Evolutionary conservation across 2,329 filamentous ascomycete species (phyloP).

Genomic region (Trichoderma endophyticum): DNA sequence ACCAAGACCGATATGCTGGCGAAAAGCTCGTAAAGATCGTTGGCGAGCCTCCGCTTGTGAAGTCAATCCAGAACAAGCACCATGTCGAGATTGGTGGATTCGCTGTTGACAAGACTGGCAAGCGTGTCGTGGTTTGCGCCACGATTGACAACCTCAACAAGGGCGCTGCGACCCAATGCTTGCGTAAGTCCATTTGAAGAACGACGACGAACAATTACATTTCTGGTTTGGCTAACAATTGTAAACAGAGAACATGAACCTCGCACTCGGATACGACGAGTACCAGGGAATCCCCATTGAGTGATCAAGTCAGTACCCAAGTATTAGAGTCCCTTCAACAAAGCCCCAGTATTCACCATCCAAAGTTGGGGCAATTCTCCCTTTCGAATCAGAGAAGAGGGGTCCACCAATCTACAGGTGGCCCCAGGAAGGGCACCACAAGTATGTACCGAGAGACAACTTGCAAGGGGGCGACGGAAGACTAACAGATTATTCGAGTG

Average conservation of each 20-base stretch:
- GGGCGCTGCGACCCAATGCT: neutral
- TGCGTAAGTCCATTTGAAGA: neutral
- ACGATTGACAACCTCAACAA: neutral
- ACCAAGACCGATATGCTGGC: neutral
- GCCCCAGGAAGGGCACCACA: neutral
- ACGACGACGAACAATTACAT: neutral
- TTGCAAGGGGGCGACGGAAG: neutral
- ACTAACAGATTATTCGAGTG: neutral
- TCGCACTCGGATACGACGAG: neutral
- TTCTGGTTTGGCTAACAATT: neutral
- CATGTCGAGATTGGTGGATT: neutral
- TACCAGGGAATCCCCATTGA: neutral
- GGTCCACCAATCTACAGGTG: neutral
- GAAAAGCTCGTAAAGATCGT: neutral
- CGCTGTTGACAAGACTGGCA: neutral
- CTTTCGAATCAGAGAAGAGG: neutral
- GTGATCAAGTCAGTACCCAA: neutral
- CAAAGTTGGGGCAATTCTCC: neutral
- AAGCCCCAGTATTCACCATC: neutral
- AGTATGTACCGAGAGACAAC: neutral
- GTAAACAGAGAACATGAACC: neutral
- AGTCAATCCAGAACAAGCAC: neutral
- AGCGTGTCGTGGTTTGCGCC: neutral
- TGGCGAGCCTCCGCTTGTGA: neutral
- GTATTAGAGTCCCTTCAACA: neutral